These are phyloP conservation scores for Thraustotheca clavata DNA, from an alignment of 352 stramenopile species.

Conservation along the genomic window DNA sequence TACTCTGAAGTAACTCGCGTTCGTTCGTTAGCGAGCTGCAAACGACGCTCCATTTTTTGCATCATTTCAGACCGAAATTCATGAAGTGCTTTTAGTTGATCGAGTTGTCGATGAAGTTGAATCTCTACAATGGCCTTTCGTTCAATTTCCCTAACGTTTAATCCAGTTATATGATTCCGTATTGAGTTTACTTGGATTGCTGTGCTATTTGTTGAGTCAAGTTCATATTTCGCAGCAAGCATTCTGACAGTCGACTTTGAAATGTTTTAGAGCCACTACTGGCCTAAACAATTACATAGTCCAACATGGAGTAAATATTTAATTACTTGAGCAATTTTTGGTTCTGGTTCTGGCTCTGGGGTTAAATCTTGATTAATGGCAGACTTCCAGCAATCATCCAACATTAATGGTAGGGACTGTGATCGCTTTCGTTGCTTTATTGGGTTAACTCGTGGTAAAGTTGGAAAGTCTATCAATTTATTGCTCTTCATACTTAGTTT, in stretches of 20 bases:
- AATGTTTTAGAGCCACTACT: not conserved
- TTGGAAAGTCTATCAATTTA: no score
- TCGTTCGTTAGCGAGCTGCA: conserved; percentile 32
- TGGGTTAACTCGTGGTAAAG: not conserved
- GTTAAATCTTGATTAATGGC: not conserved
- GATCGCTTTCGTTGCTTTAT: not conserved
- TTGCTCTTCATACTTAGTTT: no score
- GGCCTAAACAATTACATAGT: not conserved
- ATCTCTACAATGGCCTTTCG: not conserved
- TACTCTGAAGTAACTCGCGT: conserved; percentile 27
- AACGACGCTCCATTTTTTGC: conserved; percentile 25
- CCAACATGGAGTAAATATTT: not conserved
- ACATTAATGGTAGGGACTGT: not conserved
- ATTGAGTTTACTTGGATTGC: not conserved
- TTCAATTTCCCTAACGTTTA: not conserved
- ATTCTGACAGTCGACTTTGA: not conserved
- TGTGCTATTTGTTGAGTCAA: not conserved
- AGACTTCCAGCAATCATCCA: not conserved
- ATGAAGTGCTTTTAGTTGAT: not conserved
- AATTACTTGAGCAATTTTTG: not conserved
- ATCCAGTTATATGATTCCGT: not conserved
- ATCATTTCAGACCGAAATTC: not conserved
- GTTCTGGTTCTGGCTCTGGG: not conserved
- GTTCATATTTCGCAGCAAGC: conserved; percentile 1
- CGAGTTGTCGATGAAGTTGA: not conserved